Evolutionary conservation across 306 rosid genomes (phyloP), one percentile per base, ranked within the genome.

Genomic region (Acacia acuminata): DNA sequence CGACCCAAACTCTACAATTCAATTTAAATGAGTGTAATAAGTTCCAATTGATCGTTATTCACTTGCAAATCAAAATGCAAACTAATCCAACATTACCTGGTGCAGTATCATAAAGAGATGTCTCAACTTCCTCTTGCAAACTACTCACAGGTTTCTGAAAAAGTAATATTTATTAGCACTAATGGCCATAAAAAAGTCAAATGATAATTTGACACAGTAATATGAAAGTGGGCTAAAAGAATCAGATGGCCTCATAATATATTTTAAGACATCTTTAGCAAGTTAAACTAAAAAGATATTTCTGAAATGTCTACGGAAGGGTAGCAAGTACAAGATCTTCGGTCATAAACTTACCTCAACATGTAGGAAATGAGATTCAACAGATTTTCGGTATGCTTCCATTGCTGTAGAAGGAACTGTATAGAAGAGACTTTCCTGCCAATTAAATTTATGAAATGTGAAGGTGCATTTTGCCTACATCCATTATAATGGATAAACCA

Each of bases 81-180:
- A 72, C 64, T 76, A 44, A 73, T 83, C 25, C 73, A 81, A 27
- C 66, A 71, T 66, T 92, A 96, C 99, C 98, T 78, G 93, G 86
- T 20, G 83, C 88, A 64, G 94, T 82, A 70, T 96, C 98, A 85
- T 89, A 87, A 75, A 84, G 74, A 63, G 97, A 94, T 73, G 92
- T 92, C 73, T 92, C 98, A 63, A 94, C 97, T 87, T 92, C 98
- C 88, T 94, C 99, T 83, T 90, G 97, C 90, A 88, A 82, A 87
- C 92, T 82, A 80, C 83, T 82, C 51, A 86, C 93, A 82, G 88
- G 84, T 92, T 86, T 96, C 99, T 96, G 94, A 75, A 87, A 86
- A 83, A 9, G 5, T 67, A 80, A 73, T 85, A 77, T 76, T 70
- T 38, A 82, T 79, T 38, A 76, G 27, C 7, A 71, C 55, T 51